Evolutionary conservation across 163 green algal species (phyloP).

Genomic region (Prototheca cutis): DNA sequence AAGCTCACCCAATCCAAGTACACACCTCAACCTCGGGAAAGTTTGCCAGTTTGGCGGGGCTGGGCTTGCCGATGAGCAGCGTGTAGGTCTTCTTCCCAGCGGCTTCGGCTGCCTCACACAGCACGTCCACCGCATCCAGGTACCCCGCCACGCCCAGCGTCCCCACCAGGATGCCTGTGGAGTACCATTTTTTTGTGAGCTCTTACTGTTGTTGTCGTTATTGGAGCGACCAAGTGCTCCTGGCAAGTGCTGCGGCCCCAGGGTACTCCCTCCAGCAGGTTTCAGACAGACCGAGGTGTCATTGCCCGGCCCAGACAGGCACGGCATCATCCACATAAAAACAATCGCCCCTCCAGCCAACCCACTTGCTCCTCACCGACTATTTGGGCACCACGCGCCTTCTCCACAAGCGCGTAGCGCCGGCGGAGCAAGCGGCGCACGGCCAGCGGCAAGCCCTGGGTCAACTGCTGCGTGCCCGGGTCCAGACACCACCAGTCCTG

Average conservation of each 20-base stretch:
- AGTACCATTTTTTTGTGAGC: no score
- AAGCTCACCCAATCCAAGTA: no score
- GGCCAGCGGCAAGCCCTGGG: conserved; percentile 34
- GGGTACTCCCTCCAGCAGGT: no score
- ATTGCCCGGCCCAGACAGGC: no score
- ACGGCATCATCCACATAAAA: no score
- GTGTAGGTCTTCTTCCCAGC: conserved; percentile 90
- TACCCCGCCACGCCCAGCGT: conserved; percentile 75
- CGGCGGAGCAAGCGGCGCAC: conserved; percentile 45
- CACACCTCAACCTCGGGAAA: conserved; percentile 76
- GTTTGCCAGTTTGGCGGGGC: conserved; percentile 92
- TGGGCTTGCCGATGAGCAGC: conserved; percentile 83
- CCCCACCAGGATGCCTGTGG: conserved; percentile 66
- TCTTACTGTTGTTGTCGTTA: no score
- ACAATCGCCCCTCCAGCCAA: background rate
- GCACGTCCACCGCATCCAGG: conserved; percentile 36
- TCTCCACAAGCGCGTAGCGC: conserved; percentile 83
- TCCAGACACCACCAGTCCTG: background rate
- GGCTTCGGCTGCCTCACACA: conserved; percentile 43
- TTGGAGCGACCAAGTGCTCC: no score
- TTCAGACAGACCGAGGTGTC: no score
- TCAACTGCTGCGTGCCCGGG: conserved; percentile 1
- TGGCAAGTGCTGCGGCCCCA: no score
- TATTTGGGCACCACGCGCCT: conserved; percentile 69
- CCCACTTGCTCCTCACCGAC: conserved; percentile 38